phyloP scores from a whole-genome alignment of 768 basidiomycete species.

The Auriscalpium vulgare region DNA sequence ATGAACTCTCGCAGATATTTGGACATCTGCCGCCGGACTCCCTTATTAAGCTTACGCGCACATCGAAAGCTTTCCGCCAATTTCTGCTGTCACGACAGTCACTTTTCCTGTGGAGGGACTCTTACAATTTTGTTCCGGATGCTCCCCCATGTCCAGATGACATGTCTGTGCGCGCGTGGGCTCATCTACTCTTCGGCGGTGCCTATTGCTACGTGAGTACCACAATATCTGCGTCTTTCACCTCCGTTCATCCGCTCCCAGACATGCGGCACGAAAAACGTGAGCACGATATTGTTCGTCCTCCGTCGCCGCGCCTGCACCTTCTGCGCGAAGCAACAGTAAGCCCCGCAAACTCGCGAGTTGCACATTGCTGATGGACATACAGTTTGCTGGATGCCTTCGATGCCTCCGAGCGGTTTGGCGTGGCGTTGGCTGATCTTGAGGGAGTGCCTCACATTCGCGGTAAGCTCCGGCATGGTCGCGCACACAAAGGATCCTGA shows the following conservation, averaged over 20 bases:
- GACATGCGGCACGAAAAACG: conserved; percentile 7
- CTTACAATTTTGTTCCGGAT: background rate
- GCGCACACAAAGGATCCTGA: background rate
- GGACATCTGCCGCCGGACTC: conserved; percentile 22
- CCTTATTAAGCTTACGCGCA: conserved; percentile 22
- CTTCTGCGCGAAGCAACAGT: conserved; percentile 2
- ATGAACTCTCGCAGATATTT: conserved; percentile 18
- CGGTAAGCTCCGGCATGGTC: background rate
- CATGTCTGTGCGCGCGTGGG: conserved; percentile 5
- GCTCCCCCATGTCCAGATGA: conserved; percentile 3
- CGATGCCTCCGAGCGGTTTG: no score
- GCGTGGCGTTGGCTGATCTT: no score
- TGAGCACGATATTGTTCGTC: conserved; percentile 3
- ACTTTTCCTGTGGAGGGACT: conserved; percentile 20
- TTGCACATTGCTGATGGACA: no score
- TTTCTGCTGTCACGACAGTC: conserved; percentile 17
- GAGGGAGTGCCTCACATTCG: no score
- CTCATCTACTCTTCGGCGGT: conserved; percentile 5
- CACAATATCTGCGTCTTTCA: no score
- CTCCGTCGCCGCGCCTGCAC: conserved; percentile 10
- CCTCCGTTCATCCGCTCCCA: background rate
- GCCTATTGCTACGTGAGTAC: conserved; percentile 4
- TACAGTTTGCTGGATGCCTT: no score
- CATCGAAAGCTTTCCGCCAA: conserved; percentile 21
- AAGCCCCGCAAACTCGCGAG: background rate